Base-by-base conservation (phyloP, 768 basidiomycete genomes). In the Filobasidium wieringae region DNA sequence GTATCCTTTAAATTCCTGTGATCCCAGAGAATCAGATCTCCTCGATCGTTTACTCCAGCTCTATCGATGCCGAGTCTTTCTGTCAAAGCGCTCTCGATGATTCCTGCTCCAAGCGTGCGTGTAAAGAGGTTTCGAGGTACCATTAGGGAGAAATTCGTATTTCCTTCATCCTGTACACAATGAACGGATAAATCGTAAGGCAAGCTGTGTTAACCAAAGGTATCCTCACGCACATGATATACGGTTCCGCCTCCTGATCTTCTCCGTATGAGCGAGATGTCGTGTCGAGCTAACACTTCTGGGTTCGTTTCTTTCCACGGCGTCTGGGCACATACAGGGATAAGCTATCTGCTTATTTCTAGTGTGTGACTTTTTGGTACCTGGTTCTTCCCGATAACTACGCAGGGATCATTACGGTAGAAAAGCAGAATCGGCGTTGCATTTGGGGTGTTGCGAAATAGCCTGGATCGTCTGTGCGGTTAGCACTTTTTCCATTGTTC, bases 301-400 rank as follows among this genome's bases (percentile, higher is more conserved):
- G 92, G 79, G 66, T 95, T 92, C 64, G 91, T 83, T 68, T 99
- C 93, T 70, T 89, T 95, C 93, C 93, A 97, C 15, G 92, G 93
- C 64, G 95, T 96, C 77, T 99, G 47, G 11, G n/a, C 19, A n/a
- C n/a, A n/a, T n/a, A n/a, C n/a, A n/a, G n/a, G n/a, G n/a, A n/a
- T n/a, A n/a, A n/a, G n/a, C n/a, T n/a, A n/a, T n/a, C n/a, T n/a
- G n/a, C n/a, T n/a, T n/a, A n/a, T n/a, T n/a, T n/a, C n/a, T n/a
- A n/a, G n/a, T n/a, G n/a, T n/a, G n/a, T n/a, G 52, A 32, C 17
- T 19, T 36, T 41, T 29, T 2, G 54, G 29, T 22, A 78, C 79
- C 62, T 80, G 95, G 70, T 96, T 92, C 53, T 93, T 78, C 0
- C 93, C 93, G 55, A 97, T 88, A 54, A 99, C 80, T 17, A 97